A percentile compares a stretch with the other conserved stretches of the same genome.
phyloP scores from a whole-genome alignment of 192 early-diverging fungal genomes.

The Backusella macrospora region DNA sequence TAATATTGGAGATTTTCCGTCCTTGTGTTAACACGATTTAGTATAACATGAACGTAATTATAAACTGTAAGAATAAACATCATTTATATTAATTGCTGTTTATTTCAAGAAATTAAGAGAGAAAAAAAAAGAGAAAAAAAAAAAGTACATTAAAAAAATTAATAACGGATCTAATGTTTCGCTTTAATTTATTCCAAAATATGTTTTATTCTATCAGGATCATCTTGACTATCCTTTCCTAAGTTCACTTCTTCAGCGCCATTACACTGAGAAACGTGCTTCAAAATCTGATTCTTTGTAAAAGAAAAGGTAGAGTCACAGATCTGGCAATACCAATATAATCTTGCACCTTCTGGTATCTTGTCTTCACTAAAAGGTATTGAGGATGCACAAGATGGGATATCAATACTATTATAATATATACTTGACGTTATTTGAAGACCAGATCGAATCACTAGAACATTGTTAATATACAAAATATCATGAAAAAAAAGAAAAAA shows the following conservation, averaged over 20 bases:
- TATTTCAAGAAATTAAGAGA: no score
- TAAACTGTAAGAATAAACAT: no score
- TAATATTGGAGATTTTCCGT: no score
- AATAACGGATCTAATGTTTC: no score
- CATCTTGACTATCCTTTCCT: not conserved
- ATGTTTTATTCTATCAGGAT: not conserved
- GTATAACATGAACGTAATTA: no score
- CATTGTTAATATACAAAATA: not conserved
- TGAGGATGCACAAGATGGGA: constrained; percentile 27
- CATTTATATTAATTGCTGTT: no score
- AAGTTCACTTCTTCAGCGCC: not conserved
- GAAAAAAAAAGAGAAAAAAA: no score
- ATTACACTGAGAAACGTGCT: constrained; percentile 26
- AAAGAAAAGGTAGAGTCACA: constrained; percentile 32
- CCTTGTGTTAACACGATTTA: no score
- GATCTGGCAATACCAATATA: constrained; percentile 36
- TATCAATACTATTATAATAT: constrained; percentile 29
- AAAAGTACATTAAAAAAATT: no score
- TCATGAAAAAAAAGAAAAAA: not conserved
- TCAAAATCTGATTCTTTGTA: constrained; percentile 25
- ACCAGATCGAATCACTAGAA: constrained; percentile 25
- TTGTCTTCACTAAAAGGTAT: constrained; percentile 20
- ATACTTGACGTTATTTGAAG: constrained; percentile 33
- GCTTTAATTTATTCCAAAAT: not conserved
- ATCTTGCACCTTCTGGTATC: not conserved